Percentiles rank a stretch among this genome's conserved stretches.
phyloP scores from a whole-genome alignment of 2,329 filamentous ascomycete species.

The Fusarium sp. region DNA sequence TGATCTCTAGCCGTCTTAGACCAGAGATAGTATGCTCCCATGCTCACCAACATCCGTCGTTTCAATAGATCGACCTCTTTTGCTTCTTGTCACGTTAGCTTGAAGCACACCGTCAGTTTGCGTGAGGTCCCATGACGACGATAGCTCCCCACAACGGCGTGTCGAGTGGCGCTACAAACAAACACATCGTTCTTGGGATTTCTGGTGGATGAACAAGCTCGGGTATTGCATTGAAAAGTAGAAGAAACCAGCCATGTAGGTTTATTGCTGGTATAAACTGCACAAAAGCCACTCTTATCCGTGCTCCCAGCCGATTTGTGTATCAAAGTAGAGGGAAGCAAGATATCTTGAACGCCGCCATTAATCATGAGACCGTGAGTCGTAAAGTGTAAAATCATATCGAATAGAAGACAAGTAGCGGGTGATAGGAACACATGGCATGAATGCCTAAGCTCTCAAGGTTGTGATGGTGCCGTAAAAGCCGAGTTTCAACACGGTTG shows the following conservation, averaged over 20 bases:
- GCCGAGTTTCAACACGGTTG: conserved; percentile 9
- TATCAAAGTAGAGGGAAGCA: conserved; percentile 17
- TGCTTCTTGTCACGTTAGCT: conserved; percentile 28
- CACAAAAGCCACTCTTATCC: conserved; percentile 10
- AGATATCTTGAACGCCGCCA: conserved; percentile 30
- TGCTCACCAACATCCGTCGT: conserved; percentile 17
- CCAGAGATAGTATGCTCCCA: too few species aligned
- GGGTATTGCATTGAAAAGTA: conserved; percentile 27
- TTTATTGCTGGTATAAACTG: conserved; percentile 15
- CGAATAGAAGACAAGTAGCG: conserved; percentile 4
- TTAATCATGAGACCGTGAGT: conserved; percentile 33
- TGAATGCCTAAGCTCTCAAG: conserved; percentile 6
- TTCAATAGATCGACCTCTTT: not conserved
- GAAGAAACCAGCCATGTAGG: conserved; percentile 7
- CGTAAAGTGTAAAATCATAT: conserved; percentile 26
- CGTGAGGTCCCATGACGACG: conserved; percentile 30
- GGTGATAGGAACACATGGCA: not conserved
- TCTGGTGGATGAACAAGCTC: conserved; percentile 9
- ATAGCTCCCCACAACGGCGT: conserved; percentile 32
- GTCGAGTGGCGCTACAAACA: conserved; percentile 22
- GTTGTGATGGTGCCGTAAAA: conserved; percentile 1
- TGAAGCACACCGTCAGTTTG: conserved; percentile 35
- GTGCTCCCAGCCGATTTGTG: conserved; percentile 24
- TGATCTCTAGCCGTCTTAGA: too few species aligned
- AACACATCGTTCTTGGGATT: conserved; percentile 10